Evolutionary conservation across 2,329 filamentous ascomycete genomes (phyloP), one percentile per base, ranked within the genome.

Genomic region (Incumbomyces lentus): DNA sequence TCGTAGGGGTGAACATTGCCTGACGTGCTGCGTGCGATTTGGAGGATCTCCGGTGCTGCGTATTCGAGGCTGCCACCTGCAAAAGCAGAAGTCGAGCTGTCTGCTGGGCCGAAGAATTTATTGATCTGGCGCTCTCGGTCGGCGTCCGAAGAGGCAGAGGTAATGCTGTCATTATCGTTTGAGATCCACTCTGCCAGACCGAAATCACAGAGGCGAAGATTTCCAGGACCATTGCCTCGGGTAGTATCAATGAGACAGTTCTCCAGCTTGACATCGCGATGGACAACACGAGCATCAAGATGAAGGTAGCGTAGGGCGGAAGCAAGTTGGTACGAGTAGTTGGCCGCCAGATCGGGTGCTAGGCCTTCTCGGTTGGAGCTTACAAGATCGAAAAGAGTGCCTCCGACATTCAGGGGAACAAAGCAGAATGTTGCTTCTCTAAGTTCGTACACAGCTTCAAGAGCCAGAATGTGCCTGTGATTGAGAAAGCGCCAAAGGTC

Each of bases 381-480:
- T 17, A 84, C 66, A 13, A 81, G 59, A 51, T 83, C 79, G 55
- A 79, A 81, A 7, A 84, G 66, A 2, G 78, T 82, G 2, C 80
- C 80, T 34, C 78, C 78, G 26, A 74, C 73, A 52, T 77, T 78
- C 46, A 82, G 62, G 48, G 75, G 75, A 47, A 79, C 83, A 59
- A 83, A 81, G 58, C 79, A 82, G 52, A 80, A 83, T 0, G 79
- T 82, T n/a, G 79, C 79, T 56, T 75, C 81, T 38, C 81, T 75
- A 12, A 78, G 81, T 52, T 80, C 78, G 60, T 80, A 82, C 16
- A 82, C 79, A 4, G 75, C 72, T 48, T 81, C 70, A 6, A 84
- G 68, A 0, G 75, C 73, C 26, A 84, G 63, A 40, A 84, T 74
- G 57, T 82, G 73, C 1, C 70, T 71, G 56, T 84, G 78, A 46